A percentile compares a stretch with the other conserved stretches of the same genome.
phyloP scores from a whole-genome alignment of 2,329 filamentous ascomycete genomes.

The Ascochyta rabiei region DNA sequence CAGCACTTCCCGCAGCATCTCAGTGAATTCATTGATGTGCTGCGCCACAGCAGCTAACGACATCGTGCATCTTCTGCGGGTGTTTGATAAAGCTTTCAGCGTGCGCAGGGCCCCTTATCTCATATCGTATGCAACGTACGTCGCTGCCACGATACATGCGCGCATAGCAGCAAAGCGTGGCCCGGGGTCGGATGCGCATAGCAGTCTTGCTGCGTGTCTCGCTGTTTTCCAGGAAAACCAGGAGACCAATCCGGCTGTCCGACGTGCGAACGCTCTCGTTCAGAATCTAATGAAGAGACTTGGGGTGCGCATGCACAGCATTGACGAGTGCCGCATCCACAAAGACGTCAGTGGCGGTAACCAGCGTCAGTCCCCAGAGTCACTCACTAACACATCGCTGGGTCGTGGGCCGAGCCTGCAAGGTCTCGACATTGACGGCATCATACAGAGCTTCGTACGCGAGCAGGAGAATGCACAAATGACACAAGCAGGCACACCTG shows the following conservation, averaged over 20 bases:
- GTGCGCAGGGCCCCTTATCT: conserved; percentile 59
- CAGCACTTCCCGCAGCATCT: conserved; percentile 48
- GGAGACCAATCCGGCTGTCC: conserved; percentile 58
- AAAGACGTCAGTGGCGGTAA: conserved; percentile 9
- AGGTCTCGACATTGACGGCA: conserved; percentile 51
- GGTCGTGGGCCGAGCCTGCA: conserved; percentile 29
- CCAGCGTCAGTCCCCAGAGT: conserved; percentile 10
- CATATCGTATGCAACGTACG: conserved; percentile 63
- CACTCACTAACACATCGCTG: conserved; percentile 12
- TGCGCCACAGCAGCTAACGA: conserved; percentile 56
- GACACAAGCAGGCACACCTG: conserved; percentile 11
- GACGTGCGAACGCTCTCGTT: conserved; percentile 55
- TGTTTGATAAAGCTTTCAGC: conserved; percentile 55
- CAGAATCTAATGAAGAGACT: conserved; percentile 55
- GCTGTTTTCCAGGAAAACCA: conserved; percentile 57
- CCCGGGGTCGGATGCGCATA: conserved; percentile 47
- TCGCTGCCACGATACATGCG: conserved; percentile 59
- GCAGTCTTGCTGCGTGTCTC: conserved; percentile 52
- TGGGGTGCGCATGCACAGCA: conserved; percentile 28
- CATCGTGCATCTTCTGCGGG: conserved; percentile 53
- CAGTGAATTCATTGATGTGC: conserved; percentile 52
- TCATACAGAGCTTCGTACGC: conserved; percentile 52
- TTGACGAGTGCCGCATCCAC: conserved; percentile 26
- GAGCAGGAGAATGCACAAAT: conserved; percentile 33
- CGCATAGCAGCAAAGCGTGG: conserved; percentile 55